Conservation (phyloP, 2,329 filamentous ascomycete genomes). For the Diaporthe nobilis region DNA sequence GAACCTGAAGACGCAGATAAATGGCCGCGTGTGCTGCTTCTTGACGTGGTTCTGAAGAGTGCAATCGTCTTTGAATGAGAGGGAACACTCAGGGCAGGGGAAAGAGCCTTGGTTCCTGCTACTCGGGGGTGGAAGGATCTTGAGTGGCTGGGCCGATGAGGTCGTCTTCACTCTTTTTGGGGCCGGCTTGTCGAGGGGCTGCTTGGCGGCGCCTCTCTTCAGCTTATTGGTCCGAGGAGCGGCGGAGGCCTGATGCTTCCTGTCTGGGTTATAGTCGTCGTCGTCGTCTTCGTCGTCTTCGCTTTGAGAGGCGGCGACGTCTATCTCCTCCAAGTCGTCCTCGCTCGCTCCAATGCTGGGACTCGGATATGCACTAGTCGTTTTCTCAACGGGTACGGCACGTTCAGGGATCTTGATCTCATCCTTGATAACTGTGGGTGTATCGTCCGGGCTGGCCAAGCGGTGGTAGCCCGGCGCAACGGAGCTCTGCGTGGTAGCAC, state of each 20-base stretch:
- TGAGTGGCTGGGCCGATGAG: constrained; percentile 38
- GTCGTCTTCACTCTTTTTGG: constrained; percentile 38
- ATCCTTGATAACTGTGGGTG: constrained; percentile 37
- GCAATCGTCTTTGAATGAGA: constrained; percentile 61
- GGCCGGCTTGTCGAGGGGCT: constrained; percentile 22
- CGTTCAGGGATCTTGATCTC: constrained; percentile 33
- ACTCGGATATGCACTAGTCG: constrained; percentile 33
- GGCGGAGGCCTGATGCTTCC: neutral
- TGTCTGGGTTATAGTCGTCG: constrained; percentile 37
- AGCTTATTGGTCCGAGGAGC: constrained; percentile 36
- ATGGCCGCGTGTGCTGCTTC: constrained; percentile 71
- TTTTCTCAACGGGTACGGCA: neutral
- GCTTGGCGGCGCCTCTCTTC: constrained; percentile 46
- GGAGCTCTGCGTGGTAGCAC: constrained; percentile 38
- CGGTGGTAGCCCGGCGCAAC: constrained; percentile 42
- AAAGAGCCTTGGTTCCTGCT: constrained; percentile 42
- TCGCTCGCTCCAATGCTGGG: constrained; percentile 40
- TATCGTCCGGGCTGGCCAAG: constrained; percentile 48
- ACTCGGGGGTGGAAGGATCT: constrained; percentile 33
- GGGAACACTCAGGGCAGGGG: constrained; percentile 54
- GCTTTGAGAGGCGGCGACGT: constrained; percentile 24
- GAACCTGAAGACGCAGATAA: constrained; percentile 82
- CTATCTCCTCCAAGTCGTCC: constrained; percentile 33
- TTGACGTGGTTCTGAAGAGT: constrained; percentile 65
- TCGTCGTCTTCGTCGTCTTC: constrained; percentile 37